Evolutionary conservation across 2,329 filamentous ascomycete species (phyloP).

Genomic region (Rugonectria rugulosa): DNA sequence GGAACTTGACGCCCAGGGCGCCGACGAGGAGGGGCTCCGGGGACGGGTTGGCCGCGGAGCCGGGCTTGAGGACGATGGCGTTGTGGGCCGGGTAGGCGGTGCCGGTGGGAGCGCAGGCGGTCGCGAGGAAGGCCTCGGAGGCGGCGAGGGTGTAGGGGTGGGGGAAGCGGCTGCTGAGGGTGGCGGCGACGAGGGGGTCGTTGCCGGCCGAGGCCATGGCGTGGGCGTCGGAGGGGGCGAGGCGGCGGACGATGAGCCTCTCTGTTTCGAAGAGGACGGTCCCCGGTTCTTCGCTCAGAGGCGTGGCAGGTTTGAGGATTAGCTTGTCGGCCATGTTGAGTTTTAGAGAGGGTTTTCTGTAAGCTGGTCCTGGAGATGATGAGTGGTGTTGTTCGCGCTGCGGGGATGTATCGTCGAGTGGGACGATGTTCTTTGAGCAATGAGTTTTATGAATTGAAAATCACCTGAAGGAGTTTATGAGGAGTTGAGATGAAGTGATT

Average conservation of each 20-base stretch:
- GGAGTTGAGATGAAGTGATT: too few species aligned
- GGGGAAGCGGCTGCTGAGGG: conserved; percentile 56
- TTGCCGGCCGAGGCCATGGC: conserved; percentile 46
- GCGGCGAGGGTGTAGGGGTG: conserved; percentile 53
- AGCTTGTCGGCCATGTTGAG: conserved; percentile 24
- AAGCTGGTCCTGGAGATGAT: too few species aligned
- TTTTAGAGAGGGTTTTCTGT: not conserved
- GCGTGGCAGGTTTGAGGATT: conserved; percentile 32
- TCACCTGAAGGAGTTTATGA: too few species aligned
- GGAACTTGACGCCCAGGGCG: conserved; percentile 48
- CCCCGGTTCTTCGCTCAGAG: conserved; percentile 39
- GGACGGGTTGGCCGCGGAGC: conserved; percentile 36
- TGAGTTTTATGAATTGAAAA: too few species aligned
- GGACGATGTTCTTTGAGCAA: too few species aligned
- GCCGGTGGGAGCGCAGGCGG: conserved; percentile 24
- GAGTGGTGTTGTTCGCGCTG: too few species aligned
- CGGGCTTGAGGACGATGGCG: conserved; percentile 46
- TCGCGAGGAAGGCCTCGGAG: conserved; percentile 48
- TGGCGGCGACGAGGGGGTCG: conserved; percentile 45
- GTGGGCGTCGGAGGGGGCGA: conserved; percentile 47
- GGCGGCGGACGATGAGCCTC: conserved; percentile 52
- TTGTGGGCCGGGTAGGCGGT: conserved; percentile 41
- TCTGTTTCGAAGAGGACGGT: conserved; percentile 43
- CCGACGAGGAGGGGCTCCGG: conserved; percentile 45
- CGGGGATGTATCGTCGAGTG: too few species aligned